Conservation (phyloP, 2,329 filamentous ascomycete species). For the Xylaria sp. region DNA sequence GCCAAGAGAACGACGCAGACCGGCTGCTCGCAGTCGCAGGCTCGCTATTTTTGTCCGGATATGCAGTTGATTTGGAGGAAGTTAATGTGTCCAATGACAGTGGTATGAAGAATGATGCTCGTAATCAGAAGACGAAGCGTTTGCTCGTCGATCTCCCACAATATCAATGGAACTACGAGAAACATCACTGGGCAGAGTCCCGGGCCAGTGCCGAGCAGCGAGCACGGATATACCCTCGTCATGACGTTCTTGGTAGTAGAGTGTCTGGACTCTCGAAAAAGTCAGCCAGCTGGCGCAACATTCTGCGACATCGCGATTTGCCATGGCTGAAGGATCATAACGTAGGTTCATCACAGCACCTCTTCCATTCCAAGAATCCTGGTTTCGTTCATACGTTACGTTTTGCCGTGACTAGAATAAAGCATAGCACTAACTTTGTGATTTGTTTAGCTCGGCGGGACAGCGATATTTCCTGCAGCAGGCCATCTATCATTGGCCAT, state of each 20-base stretch:
- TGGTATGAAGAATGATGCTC: constrained; percentile 15
- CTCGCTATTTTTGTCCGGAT: constrained; percentile 40
- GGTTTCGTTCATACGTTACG: neutral
- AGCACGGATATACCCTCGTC: constrained; percentile 36
- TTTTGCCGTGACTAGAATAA: constrained; percentile 15
- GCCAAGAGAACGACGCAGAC: constrained; percentile 38
- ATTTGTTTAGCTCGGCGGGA: constrained; percentile 31
- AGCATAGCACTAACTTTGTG: constrained; percentile 33
- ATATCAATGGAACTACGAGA: constrained; percentile 47
- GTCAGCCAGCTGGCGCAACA: constrained; percentile 41
- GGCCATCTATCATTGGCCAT: constrained; percentile 37
- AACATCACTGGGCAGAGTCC: constrained; percentile 41
- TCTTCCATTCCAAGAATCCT: neutral
- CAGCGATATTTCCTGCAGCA: constrained; percentile 37
- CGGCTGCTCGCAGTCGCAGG: constrained; percentile 42
- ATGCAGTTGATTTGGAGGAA: constrained; percentile 41
- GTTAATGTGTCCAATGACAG: constrained; percentile 31
- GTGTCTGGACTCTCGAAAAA: constrained; percentile 30
- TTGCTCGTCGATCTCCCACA: constrained; percentile 45
- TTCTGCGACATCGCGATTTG: constrained; percentile 35
- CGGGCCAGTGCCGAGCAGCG: constrained; percentile 44
- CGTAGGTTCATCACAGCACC: constrained; percentile 23
- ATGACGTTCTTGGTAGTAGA: constrained; percentile 43
- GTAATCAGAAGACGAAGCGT: constrained; percentile 34
- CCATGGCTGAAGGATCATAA: constrained; percentile 38